Evolutionary conservation across 108 stramenopile species (phyloP).

Genomic region (Seminavis robusta): DNA sequence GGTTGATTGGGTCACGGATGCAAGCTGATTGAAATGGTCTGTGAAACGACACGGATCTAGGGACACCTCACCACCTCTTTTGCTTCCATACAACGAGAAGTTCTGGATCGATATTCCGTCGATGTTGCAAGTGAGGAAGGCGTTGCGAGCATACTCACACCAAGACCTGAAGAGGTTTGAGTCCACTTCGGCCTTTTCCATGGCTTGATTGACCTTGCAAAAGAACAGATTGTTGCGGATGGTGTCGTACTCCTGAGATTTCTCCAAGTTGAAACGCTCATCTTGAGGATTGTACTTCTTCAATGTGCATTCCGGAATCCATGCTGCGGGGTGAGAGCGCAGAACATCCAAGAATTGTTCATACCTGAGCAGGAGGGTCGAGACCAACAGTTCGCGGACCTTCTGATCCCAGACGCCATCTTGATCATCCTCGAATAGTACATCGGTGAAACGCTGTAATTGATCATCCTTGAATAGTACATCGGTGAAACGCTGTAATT

Average conservation of each 20-base stretch:
- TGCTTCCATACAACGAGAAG: not conserved
- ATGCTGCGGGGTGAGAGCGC: not conserved
- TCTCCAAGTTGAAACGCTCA: not conserved
- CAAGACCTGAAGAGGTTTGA: too few relatives aligned
- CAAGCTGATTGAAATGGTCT: not conserved
- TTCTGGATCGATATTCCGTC: not conserved
- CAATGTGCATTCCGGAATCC: not conserved
- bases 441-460: too few relatives aligned
- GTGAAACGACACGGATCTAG: not conserved
- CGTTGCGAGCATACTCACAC: conserved; percentile 1
- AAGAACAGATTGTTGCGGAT: too few relatives aligned
- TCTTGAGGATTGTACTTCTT: too few relatives aligned
- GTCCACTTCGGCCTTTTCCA: too few relatives aligned
- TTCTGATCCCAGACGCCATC: not conserved
- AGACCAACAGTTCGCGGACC: conserved; percentile 4
- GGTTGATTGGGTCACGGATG: conserved; percentile 1
- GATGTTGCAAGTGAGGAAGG: not conserved
- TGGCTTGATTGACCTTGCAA: too few relatives aligned
- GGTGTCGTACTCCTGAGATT: not conserved
- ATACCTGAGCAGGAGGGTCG: not conserved
- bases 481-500: not conserved
- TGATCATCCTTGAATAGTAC: too few relatives aligned
- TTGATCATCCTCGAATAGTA: conserved; percentile 1
- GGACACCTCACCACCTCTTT: not conserved
- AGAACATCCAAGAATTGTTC: conserved; percentile 3